A percentile compares a stretch with the other conserved stretches of the same genome.
phyloP scores from a whole-genome alignment of 2,329 filamentous ascomycete genomes.

The Fusarium sp. region DNA sequence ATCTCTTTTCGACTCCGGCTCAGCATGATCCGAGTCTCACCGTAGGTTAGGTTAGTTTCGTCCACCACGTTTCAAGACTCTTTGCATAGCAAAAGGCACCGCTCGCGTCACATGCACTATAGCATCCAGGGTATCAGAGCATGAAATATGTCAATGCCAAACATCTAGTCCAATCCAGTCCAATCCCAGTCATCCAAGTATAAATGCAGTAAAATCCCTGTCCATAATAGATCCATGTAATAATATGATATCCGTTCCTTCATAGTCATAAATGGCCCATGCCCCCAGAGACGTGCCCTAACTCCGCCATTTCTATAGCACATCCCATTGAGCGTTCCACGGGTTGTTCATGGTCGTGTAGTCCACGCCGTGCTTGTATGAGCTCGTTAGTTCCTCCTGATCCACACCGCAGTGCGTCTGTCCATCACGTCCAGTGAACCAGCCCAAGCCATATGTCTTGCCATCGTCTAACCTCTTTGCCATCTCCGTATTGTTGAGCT shows the following conservation, averaged over 20 bases:
- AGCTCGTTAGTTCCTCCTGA: constrained; percentile 75
- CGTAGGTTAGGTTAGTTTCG: constrained; percentile 23
- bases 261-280: constrained; percentile 21
- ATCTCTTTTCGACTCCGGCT: constrained; percentile 17
- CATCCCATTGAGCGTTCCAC: constrained; percentile 61
- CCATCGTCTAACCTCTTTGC: constrained; percentile 67
- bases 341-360: constrained; percentile 63
- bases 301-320: constrained; percentile 39
- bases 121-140: constrained; percentile 9
- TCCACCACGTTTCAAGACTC: constrained; percentile 15
- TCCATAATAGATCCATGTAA: constrained; percentile 6
- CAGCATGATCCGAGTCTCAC: constrained; percentile 32
- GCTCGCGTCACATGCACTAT: constrained; percentile 4
- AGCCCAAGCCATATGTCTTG: constrained; percentile 80
- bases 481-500: constrained; percentile 72
- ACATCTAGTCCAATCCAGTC: constrained; percentile 18
- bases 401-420: constrained; percentile 82
- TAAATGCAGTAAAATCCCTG: constrained; percentile 14
- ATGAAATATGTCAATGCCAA: constrained; percentile 26
- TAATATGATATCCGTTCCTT: constrained; percentile 21
- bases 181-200: not conserved
- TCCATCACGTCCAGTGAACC: constrained; percentile 80
- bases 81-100: not conserved
- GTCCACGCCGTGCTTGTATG: constrained; percentile 73
- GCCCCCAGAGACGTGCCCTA: not conserved